Base-by-base conservation (phyloP, 805 yeast species). In the Hanseniaspora valbyensis region DNA sequence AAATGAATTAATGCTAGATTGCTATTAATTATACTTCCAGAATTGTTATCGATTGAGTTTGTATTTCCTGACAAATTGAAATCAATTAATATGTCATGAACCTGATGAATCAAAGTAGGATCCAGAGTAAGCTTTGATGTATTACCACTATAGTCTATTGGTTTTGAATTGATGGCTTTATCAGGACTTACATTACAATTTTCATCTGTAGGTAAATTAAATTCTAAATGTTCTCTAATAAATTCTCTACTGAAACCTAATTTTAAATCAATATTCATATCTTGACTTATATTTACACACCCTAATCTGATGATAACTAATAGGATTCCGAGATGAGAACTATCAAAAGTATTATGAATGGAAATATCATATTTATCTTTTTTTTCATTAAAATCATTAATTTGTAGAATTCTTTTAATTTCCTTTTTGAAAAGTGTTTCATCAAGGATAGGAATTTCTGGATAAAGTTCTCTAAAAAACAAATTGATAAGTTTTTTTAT, bases 381-480 rank as follows among this genome's bases (percentile, higher is more conserved):
- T 1, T 61, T 48, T 14, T 41, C 33, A 6, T 45, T 24, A 12
- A 37, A 45, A 7, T 37, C 36, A 4, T 34, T 14, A 36, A 63
- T 52, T 5, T 30, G 33, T 8, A 48, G 16, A 30, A 65, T 64
- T 46, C 60, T 61, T 44, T 54, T 57, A 26, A 61, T 58, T 53
- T 62, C 66, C 28, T 55, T 53, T 48, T 60, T 63, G 67, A 67
- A 48, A 57, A 65, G 59, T 48, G 54, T 59, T 50, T 81, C 86
- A 61, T 81, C 87, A 30, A 81, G 63, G 54, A 74, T 78, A 2
- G 92, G 89, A 57, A 81, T 68, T 52, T 74, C 79, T 13, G 83
- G 74, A 59, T 83, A 83, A 4, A 81, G 63, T 30, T 71, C 69
- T 10, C 69, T 70, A 59, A 82, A 82, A 55, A 76, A 82, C 54